Percentiles rank a stretch among this genome's conserved stretches.
Conservation (phyloP, 352 stramenopile genomes). For the Phytophthora sojae region DNA sequence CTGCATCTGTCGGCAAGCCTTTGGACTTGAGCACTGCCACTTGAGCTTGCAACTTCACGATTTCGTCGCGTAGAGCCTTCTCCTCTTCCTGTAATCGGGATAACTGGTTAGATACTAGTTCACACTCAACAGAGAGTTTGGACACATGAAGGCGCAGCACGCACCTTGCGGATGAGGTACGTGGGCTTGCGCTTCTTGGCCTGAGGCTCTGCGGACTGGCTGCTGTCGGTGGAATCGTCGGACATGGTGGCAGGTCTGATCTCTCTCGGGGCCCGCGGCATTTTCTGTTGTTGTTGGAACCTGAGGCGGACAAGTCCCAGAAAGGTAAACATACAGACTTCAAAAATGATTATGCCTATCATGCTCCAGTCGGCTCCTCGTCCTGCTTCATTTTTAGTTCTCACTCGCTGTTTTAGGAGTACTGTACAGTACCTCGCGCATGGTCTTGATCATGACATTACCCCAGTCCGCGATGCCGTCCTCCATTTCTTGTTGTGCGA, state of each 20-base stretch:
- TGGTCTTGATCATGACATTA: constrained; percentile 34
- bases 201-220: neutral
- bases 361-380: too few relatives aligned
- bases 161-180: constrained; percentile 31
- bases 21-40: constrained; percentile 10
- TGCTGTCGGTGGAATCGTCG: neutral
- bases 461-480: constrained; percentile 27
- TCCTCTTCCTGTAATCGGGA: constrained; percentile 18
- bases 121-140: too few relatives aligned
- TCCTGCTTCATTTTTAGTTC: too few relatives aligned
- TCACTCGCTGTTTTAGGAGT: too few relatives aligned
- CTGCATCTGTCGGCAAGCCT: constrained; percentile 1
- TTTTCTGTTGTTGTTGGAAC: too few relatives aligned
- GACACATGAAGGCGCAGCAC: neutral
- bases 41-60: constrained; percentile 15
- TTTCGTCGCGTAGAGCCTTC: constrained; percentile 12
- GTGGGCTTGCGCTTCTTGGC: constrained; percentile 28
- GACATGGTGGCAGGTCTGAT: too few relatives aligned
- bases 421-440: constrained; percentile 30
- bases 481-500: constrained; percentile 25
- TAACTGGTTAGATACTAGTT: too few relatives aligned
- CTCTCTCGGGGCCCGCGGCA: too few relatives aligned
- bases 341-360: too few relatives aligned
- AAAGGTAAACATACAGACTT: too few relatives aligned
- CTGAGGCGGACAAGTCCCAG: too few relatives aligned